Evolutionary conservation across 495 filamentous ascomycete genomes (phyloP).

Genomic region (Penicillium psychrofluorescens): DNA sequence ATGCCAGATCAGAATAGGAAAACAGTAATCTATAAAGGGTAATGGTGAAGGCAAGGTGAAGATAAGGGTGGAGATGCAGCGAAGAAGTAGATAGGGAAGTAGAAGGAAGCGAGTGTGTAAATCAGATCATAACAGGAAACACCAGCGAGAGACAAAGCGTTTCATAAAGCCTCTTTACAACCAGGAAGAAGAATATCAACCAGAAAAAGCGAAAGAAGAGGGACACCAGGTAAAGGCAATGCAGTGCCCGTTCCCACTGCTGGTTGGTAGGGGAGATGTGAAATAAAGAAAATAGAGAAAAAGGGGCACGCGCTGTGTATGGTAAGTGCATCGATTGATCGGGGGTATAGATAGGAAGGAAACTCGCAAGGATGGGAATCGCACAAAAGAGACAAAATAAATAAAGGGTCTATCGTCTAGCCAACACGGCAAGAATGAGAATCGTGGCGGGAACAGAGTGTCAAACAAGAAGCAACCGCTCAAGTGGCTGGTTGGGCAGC

Average conservation of each 20-base stretch:
- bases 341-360: too few species aligned
- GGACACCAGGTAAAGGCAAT: not conserved
- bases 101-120: not conserved
- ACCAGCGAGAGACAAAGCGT: not conserved
- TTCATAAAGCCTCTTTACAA: slow-evolving; percentile 1
- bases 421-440: slow-evolving; percentile 4
- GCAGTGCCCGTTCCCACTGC: too few species aligned
- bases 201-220: slow-evolving; percentile 2
- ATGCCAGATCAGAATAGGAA: not conserved
- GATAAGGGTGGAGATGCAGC: not conserved
- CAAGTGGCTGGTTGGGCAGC: slow-evolving; percentile 1
- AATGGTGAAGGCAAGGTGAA: not conserved
- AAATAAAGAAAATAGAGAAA: slow-evolving; percentile 11
- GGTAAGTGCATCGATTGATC: slow-evolving; percentile 11
- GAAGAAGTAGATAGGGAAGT: not conserved
- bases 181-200: slow-evolving; percentile 2
- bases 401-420: slow-evolving; percentile 22
- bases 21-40: slow-evolving; percentile 5
- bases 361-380: too few species aligned
- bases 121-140: slow-evolving; percentile 1
- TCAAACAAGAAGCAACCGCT: slow-evolving; percentile 2
- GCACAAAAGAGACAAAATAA: slow-evolving; percentile 16
- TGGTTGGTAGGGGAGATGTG: not conserved
- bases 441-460: slow-evolving; percentile 6
- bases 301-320: slow-evolving; percentile 13